Base-by-base conservation (phyloP, 2,329 filamentous ascomycete species). In the Elsinoe batatas region DNA sequence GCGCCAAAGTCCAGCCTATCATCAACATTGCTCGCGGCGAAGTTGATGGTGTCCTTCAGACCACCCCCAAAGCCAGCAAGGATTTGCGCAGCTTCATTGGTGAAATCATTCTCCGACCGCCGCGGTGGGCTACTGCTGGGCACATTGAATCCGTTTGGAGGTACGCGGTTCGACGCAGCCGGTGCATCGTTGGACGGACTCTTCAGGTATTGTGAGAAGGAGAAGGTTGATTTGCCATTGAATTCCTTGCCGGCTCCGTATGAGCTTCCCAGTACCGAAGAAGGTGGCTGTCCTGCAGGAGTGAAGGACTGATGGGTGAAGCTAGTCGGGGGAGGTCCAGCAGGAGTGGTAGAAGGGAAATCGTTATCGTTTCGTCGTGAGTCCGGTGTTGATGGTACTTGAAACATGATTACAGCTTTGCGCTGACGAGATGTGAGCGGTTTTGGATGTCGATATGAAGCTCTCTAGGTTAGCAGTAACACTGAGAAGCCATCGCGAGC, bases 51-150 rank as follows among this genome's bases (percentile, higher is more conserved):
- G 18, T 32, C 33, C 32, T 73, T 71, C 8, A 64, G 66, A 11
- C 71, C 71, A 3, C 66, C 66, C 13, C 71, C 72, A 2, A 67
- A 69, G 12, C 47, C 47, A 13, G 47, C 47, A 3, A 51, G 47
- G 4, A 51, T 51, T 8, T 51, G 26, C 6, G 47, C 47, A 15
- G 47, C 47, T 15, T 51, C 47, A 35, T 38, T 35, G 67, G 32
- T 67, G 36, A 67, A 64, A n/a, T 65, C 64, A 33, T 64, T 60
- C 8, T 64, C 61, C 20, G 60, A 60, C 4, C 59, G 50, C 22
- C 59, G 61, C 13, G 67, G 67, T 15, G 70, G 68, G 54, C 67
- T 70, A 59, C 67, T 71, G n/a, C 63, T 61, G 3, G 69, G 71
- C 30, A 71, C 63, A 18, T 63, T 64, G 56, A 68, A 71, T 59